phyloP scores from a whole-genome alignment of 495 filamentous ascomycete genomes.

The Neohortaea acidophila region DNA sequence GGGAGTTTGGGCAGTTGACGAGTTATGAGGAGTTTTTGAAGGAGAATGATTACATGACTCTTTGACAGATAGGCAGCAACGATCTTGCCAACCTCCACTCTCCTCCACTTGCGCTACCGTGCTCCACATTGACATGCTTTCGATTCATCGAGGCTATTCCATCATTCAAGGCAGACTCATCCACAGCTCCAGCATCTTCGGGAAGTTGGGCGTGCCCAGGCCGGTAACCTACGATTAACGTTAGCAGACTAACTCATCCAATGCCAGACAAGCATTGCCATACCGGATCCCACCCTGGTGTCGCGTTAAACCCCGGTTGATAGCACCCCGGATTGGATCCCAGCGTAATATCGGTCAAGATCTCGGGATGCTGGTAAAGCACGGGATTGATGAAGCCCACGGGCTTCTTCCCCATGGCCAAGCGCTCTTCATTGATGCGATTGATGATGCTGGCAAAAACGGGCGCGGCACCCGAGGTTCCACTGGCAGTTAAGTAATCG shows the following conservation, averaged over 20 bases:
- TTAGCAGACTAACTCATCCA: slow-evolving; percentile 2
- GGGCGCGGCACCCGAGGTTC: slow-evolving; percentile 7
- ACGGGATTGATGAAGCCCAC: slow-evolving; percentile 17
- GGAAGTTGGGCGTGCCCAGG: slow-evolving; percentile 9
- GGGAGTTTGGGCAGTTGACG: too few species aligned
- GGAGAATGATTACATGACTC: too few species aligned
- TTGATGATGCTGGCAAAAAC: slow-evolving; percentile 14
- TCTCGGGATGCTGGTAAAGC: slow-evolving; percentile 11
- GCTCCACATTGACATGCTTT: too few species aligned
- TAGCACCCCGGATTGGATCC: slow-evolving; percentile 12
- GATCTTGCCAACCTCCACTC: too few species aligned
- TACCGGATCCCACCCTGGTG: too few species aligned
- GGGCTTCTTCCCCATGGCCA: slow-evolving; percentile 9
- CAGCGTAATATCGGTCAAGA: slow-evolving; percentile 15
- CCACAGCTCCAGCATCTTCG: slow-evolving; percentile 9
- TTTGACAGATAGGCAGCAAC: too few species aligned
- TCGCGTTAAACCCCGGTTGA: too few species aligned
- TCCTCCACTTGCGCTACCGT: too few species aligned
- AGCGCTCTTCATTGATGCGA: slow-evolving; percentile 14
- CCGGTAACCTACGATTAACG: slow-evolving; percentile 16
- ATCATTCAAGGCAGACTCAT: slow-evolving; percentile 3
- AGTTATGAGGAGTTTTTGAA: too few species aligned
- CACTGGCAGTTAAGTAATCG: neutral
- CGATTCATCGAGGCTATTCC: too few species aligned
- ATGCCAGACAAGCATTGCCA: neutral